These are phyloP conservation scores for Starmerella powellii DNA, from an alignment of 805 yeast genomes.

Conservation along the genomic window DNA sequence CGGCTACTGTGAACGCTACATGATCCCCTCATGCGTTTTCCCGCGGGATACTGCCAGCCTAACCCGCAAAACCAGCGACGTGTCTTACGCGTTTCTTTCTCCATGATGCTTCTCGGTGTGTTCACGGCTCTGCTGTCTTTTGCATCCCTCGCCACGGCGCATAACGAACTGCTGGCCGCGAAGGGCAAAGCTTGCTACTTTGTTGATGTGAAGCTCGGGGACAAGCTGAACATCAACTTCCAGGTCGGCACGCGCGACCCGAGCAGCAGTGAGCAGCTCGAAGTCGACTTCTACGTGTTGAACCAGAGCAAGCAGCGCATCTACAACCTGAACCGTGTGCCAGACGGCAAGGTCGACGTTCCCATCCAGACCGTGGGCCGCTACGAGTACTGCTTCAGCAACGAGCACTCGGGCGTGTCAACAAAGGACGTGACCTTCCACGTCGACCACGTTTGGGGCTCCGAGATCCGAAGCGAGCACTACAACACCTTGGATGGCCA, in stretches of 20 bases:
- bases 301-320: slow-evolving; percentile 40
- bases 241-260: slow-evolving; percentile 84
- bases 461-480: slow-evolving; percentile 54
- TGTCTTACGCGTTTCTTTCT: slow-evolving; percentile 2
- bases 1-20: too few species aligned
- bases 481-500: slow-evolving; percentile 79
- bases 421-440: slow-evolving; percentile 91
- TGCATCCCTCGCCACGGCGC: slow-evolving; percentile 36
- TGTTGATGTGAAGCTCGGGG: slow-evolving; percentile 70
- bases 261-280: slow-evolving; percentile 28
- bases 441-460: slow-evolving; percentile 79
- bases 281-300: slow-evolving; percentile 48
- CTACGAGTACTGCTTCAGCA: slow-evolving; percentile 80
- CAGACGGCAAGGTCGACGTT: slow-evolving; percentile 71
- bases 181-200: slow-evolving; percentile 79
- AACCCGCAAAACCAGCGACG: slow-evolving; percentile 1
- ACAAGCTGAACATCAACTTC: slow-evolving; percentile 75
- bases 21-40: too few species aligned
- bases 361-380: slow-evolving; percentile 59
- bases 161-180: slow-evolving; percentile 71
- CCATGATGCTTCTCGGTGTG: slow-evolving; percentile 11
- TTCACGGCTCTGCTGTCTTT: slow-evolving; percentile 13
- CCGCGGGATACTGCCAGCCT: too few species aligned
- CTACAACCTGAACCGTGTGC: slow-evolving; percentile 40
- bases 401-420: slow-evolving; percentile 57